Percentiles rank a stretch among this genome's conserved stretches.
Conservation (phyloP, 306 rosid genomes). For the Datisca glomerata region DNA sequence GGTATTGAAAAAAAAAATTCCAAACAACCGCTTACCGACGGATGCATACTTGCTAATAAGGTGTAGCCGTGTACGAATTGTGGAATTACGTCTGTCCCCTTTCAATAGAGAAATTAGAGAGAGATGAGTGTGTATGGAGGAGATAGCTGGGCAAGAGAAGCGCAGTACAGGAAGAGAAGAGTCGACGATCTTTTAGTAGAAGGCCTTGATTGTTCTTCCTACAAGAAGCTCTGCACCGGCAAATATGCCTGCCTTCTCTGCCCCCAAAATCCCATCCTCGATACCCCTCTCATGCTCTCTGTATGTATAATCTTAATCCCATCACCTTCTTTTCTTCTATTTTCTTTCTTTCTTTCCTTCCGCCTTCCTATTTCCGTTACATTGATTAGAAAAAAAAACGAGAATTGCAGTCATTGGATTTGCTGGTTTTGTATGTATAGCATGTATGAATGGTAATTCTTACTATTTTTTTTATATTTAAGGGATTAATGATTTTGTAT, state of each 20-base stretch:
- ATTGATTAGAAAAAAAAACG: too few species aligned
- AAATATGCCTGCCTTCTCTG: conserved; percentile 22
- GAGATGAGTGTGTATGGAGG: conserved; percentile 32
- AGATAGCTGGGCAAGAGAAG: conserved; percentile 30
- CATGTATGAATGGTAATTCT: not conserved
- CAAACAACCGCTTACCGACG: too few species aligned
- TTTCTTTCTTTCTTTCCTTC: not conserved
- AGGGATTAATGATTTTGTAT: too few species aligned
- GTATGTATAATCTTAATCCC: conserved; percentile 3
- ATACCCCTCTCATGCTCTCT: conserved; percentile 26
- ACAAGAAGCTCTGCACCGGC: conserved; percentile 21
- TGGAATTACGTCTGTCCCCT: too few species aligned
- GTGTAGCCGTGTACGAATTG: too few species aligned
- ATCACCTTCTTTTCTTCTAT: not conserved
- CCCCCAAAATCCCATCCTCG: conserved; percentile 17
- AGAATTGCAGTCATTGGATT: not conserved
- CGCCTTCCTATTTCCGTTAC: too few species aligned
- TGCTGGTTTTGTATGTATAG: not conserved
- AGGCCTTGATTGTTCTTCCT: conserved; percentile 9
- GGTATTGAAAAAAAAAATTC: too few species aligned
- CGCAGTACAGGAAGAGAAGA: conserved; percentile 24
- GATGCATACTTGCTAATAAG: too few species aligned
- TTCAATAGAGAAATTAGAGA: too few species aligned
- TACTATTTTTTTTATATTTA: not conserved
- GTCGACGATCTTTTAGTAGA: conserved; percentile 16